phyloP scores from a whole-genome alignment of 176 grass and related monocot species.

The Cymbopogon citratus region DNA sequence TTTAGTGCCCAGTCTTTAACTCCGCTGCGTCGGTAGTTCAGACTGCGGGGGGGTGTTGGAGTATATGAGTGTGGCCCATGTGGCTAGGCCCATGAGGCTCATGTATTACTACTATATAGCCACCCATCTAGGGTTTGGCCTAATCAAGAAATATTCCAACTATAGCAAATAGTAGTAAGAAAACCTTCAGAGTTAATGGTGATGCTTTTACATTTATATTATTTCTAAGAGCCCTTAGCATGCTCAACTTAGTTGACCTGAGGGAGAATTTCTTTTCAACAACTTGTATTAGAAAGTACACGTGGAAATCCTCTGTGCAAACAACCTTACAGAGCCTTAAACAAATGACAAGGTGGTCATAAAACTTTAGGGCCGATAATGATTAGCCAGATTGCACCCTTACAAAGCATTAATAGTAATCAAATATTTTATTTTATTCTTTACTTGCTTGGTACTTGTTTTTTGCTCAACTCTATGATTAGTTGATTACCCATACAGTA shows the following conservation, averaged over 20 bases:
- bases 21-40: too few species aligned
- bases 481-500: not conserved
- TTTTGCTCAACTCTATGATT: slow-evolving; percentile 22
- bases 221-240: not conserved
- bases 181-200: not conserved
- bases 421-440: not conserved
- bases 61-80: too few species aligned
- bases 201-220: not conserved
- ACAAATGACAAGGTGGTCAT: not conserved
- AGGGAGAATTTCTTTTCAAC: not conserved
- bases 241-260: not conserved
- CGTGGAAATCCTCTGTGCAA: not conserved
- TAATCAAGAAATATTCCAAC: too few species aligned
- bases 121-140: too few species aligned
- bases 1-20: too few species aligned
- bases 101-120: too few species aligned
- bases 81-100: too few species aligned
- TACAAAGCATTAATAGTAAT: slow-evolving; percentile 1
- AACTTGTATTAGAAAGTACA: not conserved
- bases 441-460: slow-evolving; percentile 7
- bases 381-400: not conserved
- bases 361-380: not conserved
- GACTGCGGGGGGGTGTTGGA: too few species aligned
- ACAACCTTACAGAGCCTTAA: not conserved
- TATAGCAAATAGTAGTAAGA: not conserved